Base-by-base conservation (phyloP, 306 rosid genomes). In the Alnus glutinosa region DNA sequence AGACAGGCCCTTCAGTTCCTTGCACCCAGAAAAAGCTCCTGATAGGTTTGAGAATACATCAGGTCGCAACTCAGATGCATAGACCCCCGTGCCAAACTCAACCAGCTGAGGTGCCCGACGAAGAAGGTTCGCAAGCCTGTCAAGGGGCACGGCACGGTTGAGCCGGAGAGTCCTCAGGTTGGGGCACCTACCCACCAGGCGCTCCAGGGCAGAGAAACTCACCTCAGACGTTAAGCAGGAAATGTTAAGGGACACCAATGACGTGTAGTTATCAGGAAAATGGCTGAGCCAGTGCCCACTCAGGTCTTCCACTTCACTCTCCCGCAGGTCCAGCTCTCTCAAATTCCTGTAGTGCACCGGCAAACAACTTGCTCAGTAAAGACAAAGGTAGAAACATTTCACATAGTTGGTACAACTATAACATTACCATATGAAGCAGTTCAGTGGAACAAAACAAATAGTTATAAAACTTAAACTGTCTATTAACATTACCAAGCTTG, bases 261-360 rank as follows among this genome's bases (percentile, higher is more conserved):
- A 93, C 0, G 97, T 89, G 85, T 90, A 91, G 0, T 91, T 77
- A 88, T 96, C 99, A 28, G 97, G 99, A 78, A 96, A 96, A 75
- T 90, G 92, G 77, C 94, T 91, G 28, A 93, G 91, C 99, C 99
- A 96, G 83, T 91, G 97, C 68, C 99, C 99, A 72, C 89, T 87
- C 59, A 82, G 83, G 78, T 96, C 99, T 4, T 93, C 99, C 81
- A 91, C 94, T 16, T 96, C 97, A 66, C 97, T 90, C 89, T 96
- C 99, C 87, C 86, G 90, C 85, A 96, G 86, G 79, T 93, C 97
- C 82, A 96, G 77, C 86, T 88, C 98, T 75, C 84, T 90, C 89
- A 96, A 83, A 82, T 91, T 91, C 92, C 99, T 96, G 84, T 77
- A 81, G 70, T 86, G 80, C 78, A 85, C 73, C 63, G 84, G 72